A percentile compares a stretch with the other conserved stretches of the same genome.
Conservation (phyloP, 202 grass and related monocot genomes). For the Miscanthus sacchariflorus region DNA sequence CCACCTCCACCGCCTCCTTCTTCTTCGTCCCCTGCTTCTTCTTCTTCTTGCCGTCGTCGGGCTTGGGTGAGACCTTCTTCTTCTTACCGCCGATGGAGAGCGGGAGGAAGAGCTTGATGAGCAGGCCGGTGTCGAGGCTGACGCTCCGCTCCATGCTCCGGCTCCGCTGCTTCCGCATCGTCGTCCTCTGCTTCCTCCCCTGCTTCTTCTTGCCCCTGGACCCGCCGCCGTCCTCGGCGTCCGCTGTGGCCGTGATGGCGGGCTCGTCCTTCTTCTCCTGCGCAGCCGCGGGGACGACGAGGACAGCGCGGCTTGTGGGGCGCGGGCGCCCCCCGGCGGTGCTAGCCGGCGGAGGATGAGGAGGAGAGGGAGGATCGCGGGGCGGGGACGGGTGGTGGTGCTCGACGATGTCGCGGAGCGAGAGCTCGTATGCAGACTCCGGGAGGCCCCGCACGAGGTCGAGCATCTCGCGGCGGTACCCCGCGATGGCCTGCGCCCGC, state of each 20-base stretch:
- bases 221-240: slow-evolving; percentile 19
- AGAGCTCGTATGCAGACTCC: slow-evolving; percentile 79
- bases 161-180: slow-evolving; percentile 49
- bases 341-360: neutral
- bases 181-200: slow-evolving; percentile 46
- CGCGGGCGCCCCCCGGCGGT: neutral
- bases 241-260: too few relatives aligned
- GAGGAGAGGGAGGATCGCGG: neutral
- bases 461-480: slow-evolving; percentile 90
- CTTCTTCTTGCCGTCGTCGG: slow-evolving; percentile 8
- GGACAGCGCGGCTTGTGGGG: neutral
- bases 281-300: neutral
- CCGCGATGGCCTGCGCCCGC: slow-evolving; percentile 62
- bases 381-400: neutral
- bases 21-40: neutral
- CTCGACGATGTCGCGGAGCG: slow-evolving; percentile 89
- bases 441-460: slow-evolving; percentile 77
- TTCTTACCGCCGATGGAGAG: slow-evolving; percentile 56
- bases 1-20: neutral
- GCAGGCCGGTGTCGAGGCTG: slow-evolving; percentile 69
- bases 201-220: slow-evolving; percentile 21
- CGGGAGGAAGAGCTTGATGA: slow-evolving; percentile 78
- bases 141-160: slow-evolving; percentile 57
- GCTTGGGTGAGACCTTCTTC: slow-evolving; percentile 76
- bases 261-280: neutral